phyloP scores from a whole-genome alignment of 2,329 filamentous ascomycete species.

The Furcasterigmium furcatum region DNA sequence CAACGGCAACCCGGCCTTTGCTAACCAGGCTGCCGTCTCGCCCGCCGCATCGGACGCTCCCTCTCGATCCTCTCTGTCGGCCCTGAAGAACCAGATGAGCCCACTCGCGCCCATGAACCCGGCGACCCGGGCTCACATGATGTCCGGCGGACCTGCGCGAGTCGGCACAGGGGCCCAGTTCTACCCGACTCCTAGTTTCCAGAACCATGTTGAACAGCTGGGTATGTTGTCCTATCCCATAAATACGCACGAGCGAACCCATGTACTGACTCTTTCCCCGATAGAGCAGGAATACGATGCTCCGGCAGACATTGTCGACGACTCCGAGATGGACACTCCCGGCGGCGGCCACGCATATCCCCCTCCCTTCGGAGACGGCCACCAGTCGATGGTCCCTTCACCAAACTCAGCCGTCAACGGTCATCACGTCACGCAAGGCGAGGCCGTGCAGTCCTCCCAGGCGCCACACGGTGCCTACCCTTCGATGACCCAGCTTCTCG shows the following conservation, averaged over 20 bases:
- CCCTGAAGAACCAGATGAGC: conserved; percentile 36
- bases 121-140: conserved; percentile 28
- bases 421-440: conserved; percentile 30
- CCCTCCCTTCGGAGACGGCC: conserved; percentile 47
- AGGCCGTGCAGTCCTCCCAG: conserved; percentile 26
- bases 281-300: conserved; percentile 97
- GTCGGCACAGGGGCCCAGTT: conserved; percentile 49
- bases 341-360: conserved; percentile 64
- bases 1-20: conserved; percentile 43
- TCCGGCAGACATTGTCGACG: conserved; percentile 84
- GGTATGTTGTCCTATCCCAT: conserved; percentile 66
- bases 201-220: conserved; percentile 92
- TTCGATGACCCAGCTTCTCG: conserved; percentile 60
- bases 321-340: conserved; percentile 68
- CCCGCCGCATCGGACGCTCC: conserved; percentile 38
- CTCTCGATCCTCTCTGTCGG: conserved; percentile 9
- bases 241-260: conserved; percentile 54
- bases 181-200: conserved; percentile 80
- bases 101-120: conserved; percentile 24
- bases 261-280: conserved; percentile 55
- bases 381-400: conserved; percentile 37
- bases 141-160: conserved; percentile 25
- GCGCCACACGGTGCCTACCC: conserved; percentile 49
- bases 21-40: conserved; percentile 34
- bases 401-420: conserved; percentile 29